Percentiles rank a stretch among this genome's conserved stretches.
Evolutionary conservation across 345 rosid genomes (phyloP).

Genomic region (Linum lewisii): DNA sequence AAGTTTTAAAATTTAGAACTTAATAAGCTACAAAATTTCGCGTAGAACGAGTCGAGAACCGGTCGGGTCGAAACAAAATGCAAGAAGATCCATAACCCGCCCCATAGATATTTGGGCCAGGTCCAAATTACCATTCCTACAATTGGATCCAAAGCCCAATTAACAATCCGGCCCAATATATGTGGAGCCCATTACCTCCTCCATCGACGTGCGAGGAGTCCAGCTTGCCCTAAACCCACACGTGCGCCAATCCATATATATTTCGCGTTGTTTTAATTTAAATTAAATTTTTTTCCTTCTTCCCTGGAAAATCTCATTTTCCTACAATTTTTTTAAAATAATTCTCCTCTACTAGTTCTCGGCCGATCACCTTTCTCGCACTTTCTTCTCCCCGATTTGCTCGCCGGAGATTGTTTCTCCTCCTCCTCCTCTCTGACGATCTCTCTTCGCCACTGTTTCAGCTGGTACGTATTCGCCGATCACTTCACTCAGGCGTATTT

Average conservation of each 20-base stretch:
- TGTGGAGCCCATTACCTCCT: background rate
- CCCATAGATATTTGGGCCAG: no score
- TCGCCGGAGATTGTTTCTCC: slow-evolving; percentile 1
- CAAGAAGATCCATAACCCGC: no score
- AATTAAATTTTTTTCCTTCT: background rate
- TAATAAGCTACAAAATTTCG: no score
- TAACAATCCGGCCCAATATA: background rate
- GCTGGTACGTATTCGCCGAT: slow-evolving; percentile 24
- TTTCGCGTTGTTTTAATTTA: no score
- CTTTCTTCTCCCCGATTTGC: slow-evolving; percentile 34
- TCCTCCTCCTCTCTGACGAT: slow-evolving; percentile 15
- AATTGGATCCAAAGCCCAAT: background rate
- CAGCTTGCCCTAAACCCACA: background rate
- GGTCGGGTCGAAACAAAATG: no score
- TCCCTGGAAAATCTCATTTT: slow-evolving; percentile 13
- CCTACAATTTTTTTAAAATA: background rate
- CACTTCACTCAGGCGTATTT: slow-evolving; percentile 10
- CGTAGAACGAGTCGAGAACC: no score
- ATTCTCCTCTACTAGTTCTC: slow-evolving; percentile 4
- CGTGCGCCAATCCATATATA: background rate
- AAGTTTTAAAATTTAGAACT: no score
- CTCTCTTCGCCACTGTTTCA: slow-evolving; percentile 22
- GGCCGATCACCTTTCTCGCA: slow-evolving; percentile 40
- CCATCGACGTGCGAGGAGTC: background rate
- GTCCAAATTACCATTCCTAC: no score